Conservation (phyloP, 306 rosid species). For the Leucaena leucocephala region DNA sequence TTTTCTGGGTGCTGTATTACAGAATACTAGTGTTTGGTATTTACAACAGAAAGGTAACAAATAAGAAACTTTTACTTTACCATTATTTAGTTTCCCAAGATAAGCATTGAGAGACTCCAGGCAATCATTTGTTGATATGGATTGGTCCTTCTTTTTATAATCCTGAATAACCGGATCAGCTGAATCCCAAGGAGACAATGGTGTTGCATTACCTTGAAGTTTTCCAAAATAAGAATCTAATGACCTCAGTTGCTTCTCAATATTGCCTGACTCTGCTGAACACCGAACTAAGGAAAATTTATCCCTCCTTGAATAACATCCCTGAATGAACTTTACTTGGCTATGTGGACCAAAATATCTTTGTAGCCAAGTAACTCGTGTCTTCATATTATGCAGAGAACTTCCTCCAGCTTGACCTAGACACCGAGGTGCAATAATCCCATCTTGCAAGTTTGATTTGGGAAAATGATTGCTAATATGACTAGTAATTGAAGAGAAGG, state of each 20-base stretch:
- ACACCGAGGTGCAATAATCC: conserved; percentile 12
- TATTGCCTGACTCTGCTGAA: conserved; percentile 44
- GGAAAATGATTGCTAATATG: conserved; percentile 4
- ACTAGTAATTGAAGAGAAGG: conserved; percentile 27
- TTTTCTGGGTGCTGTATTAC: neutral
- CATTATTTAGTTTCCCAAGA: conserved; percentile 64
- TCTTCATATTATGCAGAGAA: conserved; percentile 10
- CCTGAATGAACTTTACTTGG: neutral
- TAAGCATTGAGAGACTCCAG: conserved; percentile 68
- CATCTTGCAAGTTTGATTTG: conserved; percentile 28
- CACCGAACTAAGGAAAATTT: conserved; percentile 30
- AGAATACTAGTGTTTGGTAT: neutral
- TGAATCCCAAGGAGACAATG: conserved; percentile 29
- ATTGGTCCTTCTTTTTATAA: conserved; percentile 33
- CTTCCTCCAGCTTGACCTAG: conserved; percentile 33
- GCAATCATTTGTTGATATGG: conserved; percentile 43
- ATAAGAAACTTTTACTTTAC: conserved; percentile 39
- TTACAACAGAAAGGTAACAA: conserved; percentile 1
- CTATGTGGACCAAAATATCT: conserved; percentile 15
- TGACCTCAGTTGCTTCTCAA: conserved; percentile 61
- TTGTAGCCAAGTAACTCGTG: conserved; percentile 10
- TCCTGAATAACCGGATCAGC: conserved; percentile 40
- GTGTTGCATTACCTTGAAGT: conserved; percentile 45
- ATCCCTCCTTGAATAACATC: neutral
- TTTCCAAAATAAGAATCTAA: conserved; percentile 71